Evolutionary conservation across 345 rosid species (phyloP), one percentile per base, ranked within the genome.

Genomic region (Pugionium cornutum): DNA sequence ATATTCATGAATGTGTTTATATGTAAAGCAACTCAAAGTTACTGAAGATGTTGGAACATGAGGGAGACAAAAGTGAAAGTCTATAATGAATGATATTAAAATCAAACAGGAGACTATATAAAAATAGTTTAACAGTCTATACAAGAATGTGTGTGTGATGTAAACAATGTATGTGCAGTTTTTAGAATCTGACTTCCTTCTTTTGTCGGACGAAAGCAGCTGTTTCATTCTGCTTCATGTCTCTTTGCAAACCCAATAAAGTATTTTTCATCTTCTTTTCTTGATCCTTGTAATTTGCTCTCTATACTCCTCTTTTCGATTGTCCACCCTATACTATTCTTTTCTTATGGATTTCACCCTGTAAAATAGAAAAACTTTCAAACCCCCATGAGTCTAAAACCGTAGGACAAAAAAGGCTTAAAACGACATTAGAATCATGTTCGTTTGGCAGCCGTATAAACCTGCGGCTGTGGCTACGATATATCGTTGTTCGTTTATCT

Each of bases 61-160:
- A 53, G 3, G 68, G 72, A 58, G 68, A 53, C 72, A 60, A 66
- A 73, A 73, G 77, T 47, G 63, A 66, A 73, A 66, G 77, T 27
- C 39, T 66, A 37, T 60, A 67, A 73, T 52, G 56, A 53, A 58
- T 40, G 4, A 50, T 37, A 55, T 53, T 40, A 25, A 7, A 42
- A 39, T 1, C 50, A 40, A 63, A 36, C 7, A 63, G 0, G 18
- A 51, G 33, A 35, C 41, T 43, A 47, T 27, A 35, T n/a, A 45
- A 36, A 45, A 5, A 48, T 7, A 49, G 50, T n/a, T n/a, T 31
- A 31, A 59, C 65, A 45, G 31, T 11, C 8, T 30, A 43, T 43
- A 52, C 59, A 53, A 61, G 61, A 60, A 60, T 59, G 28, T 40
- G 58, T 50, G 27, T 54, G 49, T 46, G 18, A 48, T 25, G 70